These are phyloP conservation scores for Diplodia intermedia DNA, from an alignment of 2,329 filamentous ascomycete species.

Conservation along the genomic window DNA sequence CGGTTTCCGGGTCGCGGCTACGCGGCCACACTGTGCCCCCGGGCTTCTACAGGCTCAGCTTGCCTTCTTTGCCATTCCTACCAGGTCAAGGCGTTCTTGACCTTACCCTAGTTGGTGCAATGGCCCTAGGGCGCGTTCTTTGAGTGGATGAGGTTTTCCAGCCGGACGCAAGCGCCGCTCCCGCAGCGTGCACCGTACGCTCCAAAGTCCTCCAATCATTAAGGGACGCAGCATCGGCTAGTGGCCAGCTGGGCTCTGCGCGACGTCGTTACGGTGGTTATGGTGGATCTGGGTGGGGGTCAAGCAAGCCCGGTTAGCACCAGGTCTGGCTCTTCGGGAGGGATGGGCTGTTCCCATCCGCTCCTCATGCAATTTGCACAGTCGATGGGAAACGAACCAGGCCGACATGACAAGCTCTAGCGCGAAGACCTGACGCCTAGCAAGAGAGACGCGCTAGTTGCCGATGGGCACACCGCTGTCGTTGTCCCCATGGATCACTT, in stretches of 20 bases:
- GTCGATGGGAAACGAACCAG: not conserved
- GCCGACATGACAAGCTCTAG: not conserved
- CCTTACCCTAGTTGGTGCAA: not conserved
- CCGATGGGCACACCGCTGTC: not conserved
- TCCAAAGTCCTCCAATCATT: not conserved
- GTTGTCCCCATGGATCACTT: not conserved
- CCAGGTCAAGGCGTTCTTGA: not conserved
- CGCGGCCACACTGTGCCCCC: not conserved
- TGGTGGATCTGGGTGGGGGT: not conserved
- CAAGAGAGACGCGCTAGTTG: not conserved
- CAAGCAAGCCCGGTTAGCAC: not conserved
- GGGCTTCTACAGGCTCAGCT: not conserved
- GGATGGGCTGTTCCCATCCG: not conserved
- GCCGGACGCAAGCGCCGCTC: not conserved
- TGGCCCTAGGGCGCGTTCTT: not conserved
- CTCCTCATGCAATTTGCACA: not conserved
- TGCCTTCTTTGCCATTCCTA: not conserved
- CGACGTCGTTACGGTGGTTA: conserved; percentile 1
- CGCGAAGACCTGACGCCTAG: not conserved
- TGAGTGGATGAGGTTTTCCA: not conserved
- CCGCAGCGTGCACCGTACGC: not conserved
- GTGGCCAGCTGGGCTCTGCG: not conserved
- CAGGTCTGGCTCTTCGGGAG: not conserved
- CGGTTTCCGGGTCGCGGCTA: not conserved
- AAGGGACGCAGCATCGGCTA: not conserved